Evolutionary conservation across 2,329 filamentous ascomycete species (phyloP).

Genomic region (Decorospora gaudefroyi): DNA sequence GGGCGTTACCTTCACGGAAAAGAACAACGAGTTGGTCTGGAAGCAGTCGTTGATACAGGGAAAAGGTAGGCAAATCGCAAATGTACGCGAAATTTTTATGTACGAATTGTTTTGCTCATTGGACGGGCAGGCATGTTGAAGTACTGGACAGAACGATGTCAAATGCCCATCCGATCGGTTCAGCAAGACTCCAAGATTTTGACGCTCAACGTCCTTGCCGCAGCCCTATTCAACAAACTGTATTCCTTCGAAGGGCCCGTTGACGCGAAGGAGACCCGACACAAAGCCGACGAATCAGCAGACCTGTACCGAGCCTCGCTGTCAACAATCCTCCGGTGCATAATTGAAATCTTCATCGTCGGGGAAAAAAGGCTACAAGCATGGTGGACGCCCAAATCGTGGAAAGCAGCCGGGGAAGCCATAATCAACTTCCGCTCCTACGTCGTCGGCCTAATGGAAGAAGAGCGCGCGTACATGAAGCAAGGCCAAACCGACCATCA

Average conservation of each 20-base stretch:
- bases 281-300: slow-evolving; percentile 3
- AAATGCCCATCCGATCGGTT: slow-evolving; percentile 6
- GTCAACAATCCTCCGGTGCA: slow-evolving; percentile 9
- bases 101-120: too few relatives aligned
- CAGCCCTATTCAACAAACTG: slow-evolving; percentile 15
- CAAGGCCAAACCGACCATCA: background rate
- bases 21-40: slow-evolving; percentile 37
- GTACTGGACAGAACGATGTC: slow-evolving; percentile 19
- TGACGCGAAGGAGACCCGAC: background rate
- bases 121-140: too few relatives aligned
- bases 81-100: too few relatives aligned
- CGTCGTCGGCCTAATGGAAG: slow-evolving; percentile 7
- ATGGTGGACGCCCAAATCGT: slow-evolving; percentile 17
- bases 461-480: slow-evolving; percentile 1
- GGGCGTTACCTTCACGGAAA: slow-evolving; percentile 30
- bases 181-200: slow-evolving; percentile 16
- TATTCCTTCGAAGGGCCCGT: slow-evolving; percentile 16
- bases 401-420: slow-evolving; percentile 12
- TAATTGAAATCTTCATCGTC: slow-evolving; percentile 19
- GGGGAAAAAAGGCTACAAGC: slow-evolving; percentile 12
- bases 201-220: slow-evolving; percentile 22
- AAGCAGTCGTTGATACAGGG: slow-evolving; percentile 20
- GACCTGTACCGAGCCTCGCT: slow-evolving; percentile 17
- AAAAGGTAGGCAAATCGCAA: too few relatives aligned
- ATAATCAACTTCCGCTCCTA: slow-evolving; percentile 16